Evolutionary conservation across 495 filamentous ascomycete species (phyloP).

Genomic region (Cudoniella acicularis): DNA sequence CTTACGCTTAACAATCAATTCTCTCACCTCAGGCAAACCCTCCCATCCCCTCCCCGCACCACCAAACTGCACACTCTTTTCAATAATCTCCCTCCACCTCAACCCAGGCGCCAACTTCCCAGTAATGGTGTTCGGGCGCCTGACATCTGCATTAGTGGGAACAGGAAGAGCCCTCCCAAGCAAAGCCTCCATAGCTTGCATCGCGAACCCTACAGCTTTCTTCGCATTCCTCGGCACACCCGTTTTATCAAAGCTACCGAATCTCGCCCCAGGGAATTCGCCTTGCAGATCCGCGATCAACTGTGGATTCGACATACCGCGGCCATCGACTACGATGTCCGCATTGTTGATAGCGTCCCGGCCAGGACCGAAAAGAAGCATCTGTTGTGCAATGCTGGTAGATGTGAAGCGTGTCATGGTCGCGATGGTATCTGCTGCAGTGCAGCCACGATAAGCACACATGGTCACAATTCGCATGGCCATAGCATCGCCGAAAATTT

Average conservation of each 20-base stretch:
- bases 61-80: constrained; percentile 27
- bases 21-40: constrained; percentile 27
- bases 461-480: constrained; percentile 18
- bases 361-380: constrained; percentile 25
- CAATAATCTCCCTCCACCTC: constrained; percentile 26
- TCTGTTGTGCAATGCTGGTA: constrained; percentile 25
- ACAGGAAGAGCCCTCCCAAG: constrained; percentile 25
- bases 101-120: constrained; percentile 26
- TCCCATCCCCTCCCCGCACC: constrained; percentile 28
- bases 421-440: constrained; percentile 23
- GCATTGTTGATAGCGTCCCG: constrained; percentile 26
- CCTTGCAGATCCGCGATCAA: constrained; percentile 23
- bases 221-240: constrained; percentile 27
- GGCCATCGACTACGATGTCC: constrained; percentile 26
- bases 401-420: constrained; percentile 27
- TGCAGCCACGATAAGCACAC: constrained; percentile 21
- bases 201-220: constrained; percentile 28
- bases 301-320: constrained; percentile 25
- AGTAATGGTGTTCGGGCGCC: constrained; percentile 27
- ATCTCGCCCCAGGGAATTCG: constrained; percentile 22
- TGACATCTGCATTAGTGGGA: constrained; percentile 26
- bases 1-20: constrained; percentile 27
- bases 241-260: constrained; percentile 24
- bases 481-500: constrained; percentile 27
- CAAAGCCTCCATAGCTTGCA: constrained; percentile 29